Percentiles rank a stretch among this genome's conserved stretches.
Evolutionary conservation across 164 flowering plant genomes (phyloP).

Genomic region (Chimonanthus salicifolius): DNA sequence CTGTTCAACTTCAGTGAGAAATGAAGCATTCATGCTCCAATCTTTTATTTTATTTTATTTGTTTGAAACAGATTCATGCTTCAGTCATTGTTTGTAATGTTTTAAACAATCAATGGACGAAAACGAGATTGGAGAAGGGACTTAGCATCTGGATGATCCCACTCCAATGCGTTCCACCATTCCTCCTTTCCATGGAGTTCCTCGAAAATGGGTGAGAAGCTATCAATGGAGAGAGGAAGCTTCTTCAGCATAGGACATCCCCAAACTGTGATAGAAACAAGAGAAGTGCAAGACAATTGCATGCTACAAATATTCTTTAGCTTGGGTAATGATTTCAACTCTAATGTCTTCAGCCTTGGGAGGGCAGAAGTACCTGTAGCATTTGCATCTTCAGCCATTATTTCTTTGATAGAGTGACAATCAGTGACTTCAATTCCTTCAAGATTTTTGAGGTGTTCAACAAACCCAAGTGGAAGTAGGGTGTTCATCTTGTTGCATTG

Average conservation of each 20-base stretch:
- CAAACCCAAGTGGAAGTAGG: not conserved
- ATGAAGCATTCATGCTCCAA: too few relatives aligned
- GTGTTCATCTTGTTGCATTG: not conserved
- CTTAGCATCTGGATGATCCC: slow-evolving; percentile 1
- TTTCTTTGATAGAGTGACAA: not conserved
- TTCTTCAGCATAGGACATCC: slow-evolving; percentile 7
- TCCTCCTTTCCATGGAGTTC: slow-evolving; percentile 2
- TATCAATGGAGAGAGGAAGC: not conserved
- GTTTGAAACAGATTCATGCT: too few relatives aligned
- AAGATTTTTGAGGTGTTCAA: not conserved
- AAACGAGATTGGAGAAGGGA: not conserved
- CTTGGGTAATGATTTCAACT: not conserved
- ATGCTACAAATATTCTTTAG: not conserved
- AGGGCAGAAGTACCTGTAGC: not conserved
- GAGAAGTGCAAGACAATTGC: not conserved
- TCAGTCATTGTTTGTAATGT: too few relatives aligned
- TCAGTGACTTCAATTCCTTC: not conserved
- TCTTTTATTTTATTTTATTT: too few relatives aligned
- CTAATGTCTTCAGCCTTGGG: not conserved
- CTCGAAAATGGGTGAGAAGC: not conserved
- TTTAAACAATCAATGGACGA: too few relatives aligned
- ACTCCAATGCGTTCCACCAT: slow-evolving; percentile 12
- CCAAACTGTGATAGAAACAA: not conserved
- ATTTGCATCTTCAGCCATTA: not conserved
- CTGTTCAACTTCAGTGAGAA: too few relatives aligned